A percentile compares a stretch with the other conserved stretches of the same genome.
Evolutionary conservation across 1,139 yeast species (phyloP).

Genomic region (Cylindricascospora bacillispora): DNA sequence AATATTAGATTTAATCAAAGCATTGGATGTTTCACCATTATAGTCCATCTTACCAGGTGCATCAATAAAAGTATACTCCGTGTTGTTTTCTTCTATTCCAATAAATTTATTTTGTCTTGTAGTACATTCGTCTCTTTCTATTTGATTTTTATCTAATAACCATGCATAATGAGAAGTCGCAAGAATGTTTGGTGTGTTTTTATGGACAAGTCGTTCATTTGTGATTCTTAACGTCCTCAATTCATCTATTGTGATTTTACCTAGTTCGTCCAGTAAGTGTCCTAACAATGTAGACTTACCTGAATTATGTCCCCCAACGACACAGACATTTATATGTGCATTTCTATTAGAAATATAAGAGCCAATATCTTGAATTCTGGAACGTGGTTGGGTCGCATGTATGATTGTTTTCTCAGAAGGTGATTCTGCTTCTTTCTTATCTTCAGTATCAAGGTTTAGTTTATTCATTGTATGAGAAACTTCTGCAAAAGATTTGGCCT

Average conservation of each 20-base stretch:
- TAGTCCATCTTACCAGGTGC: constrained; percentile 81
- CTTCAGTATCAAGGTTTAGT: too few relatives aligned
- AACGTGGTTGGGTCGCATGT: too few relatives aligned
- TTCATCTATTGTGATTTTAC: constrained; percentile 58
- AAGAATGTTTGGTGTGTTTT: too few relatives aligned
- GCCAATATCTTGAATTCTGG: too few relatives aligned
- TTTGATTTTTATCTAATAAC: constrained; percentile 58
- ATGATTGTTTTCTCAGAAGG: too few relatives aligned
- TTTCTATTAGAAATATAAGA: too few relatives aligned
- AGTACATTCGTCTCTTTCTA: constrained; percentile 63
- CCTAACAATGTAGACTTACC: constrained; percentile 90
- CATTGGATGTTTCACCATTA: constrained; percentile 46
- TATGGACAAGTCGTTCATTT: too few relatives aligned
- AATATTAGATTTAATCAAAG: constrained; percentile 26
- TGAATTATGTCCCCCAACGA: constrained; percentile 85
- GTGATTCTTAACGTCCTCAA: too few relatives aligned
- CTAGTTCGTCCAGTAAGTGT: constrained; percentile 56
- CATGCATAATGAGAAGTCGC: too few relatives aligned
- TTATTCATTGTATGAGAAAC: too few relatives aligned
- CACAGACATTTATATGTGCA: too few relatives aligned
- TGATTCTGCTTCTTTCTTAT: too few relatives aligned
- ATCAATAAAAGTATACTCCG: constrained; percentile 58
- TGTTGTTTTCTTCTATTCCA: constrained; percentile 37
- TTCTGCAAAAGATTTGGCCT: constrained; percentile 39
- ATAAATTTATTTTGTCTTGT: constrained; percentile 42